Base-by-base conservation (phyloP, 2,329 filamentous ascomycete species). In the Aureobasidium uvarum region DNA sequence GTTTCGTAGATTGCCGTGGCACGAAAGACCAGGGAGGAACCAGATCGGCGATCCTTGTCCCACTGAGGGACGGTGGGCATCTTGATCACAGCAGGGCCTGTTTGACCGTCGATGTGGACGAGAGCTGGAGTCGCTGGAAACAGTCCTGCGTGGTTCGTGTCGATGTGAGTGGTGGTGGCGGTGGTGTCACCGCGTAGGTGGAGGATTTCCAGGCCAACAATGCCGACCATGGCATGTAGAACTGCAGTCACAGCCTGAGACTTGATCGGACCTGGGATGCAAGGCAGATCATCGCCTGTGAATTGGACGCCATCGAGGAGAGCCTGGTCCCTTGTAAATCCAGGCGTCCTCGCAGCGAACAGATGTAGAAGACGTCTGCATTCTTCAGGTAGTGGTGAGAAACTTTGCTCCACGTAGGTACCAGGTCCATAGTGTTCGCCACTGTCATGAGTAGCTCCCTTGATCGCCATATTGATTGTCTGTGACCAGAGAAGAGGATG, bases 1-100 rank as follows among this genome's bases (percentile, higher is more conserved):
- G 82, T 84, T 8, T 78, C 79, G 67, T 84, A 84, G 52, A 82
- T 76, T 1, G 76, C 79, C 8, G 79, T 81, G 4, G 76, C 71
- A 20, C 81, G 77, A 50, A 77, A 77, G 38, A 75, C 75, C 55
- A 81, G 70, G 0, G 77, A 70, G 16, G 74, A 73, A 58, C 72
- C 70, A 5, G 74, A 73, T 11, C 72, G 71, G 18, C 74, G 66
- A 20, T 51, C 48, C 18, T 51, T 51, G 18, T 51, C 48, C 48
- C 48, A 51, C 6, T 51, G 48, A 1, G 48, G 48, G 2, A 51
- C 48, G 2, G 48, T 51, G 2, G 48, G 28, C 64, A 71, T 71
- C 50, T 68, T 51, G 48, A 51, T 71, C 39, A 75, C 69, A 10
- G 69, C 67, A 6, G 74, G 68, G 31, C 75, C 64, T 50, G 75